phyloP scores from a whole-genome alignment of 768 basidiomycete species.

The Boletus coccyginus region DNA sequence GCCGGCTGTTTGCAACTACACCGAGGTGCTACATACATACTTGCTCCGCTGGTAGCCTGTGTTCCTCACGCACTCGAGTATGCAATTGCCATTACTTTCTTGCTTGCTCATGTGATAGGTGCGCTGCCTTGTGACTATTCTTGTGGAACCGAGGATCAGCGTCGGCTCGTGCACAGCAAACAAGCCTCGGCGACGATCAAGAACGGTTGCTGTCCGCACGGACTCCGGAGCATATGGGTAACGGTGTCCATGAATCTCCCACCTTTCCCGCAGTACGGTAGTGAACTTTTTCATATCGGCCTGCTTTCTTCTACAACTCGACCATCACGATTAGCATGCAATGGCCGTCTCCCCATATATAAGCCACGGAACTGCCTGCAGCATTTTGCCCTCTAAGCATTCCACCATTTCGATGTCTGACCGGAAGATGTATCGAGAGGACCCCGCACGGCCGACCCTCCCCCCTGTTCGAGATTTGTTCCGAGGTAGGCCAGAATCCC shows the following conservation, averaged over 20 bases:
- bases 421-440: slow-evolving; percentile 23
- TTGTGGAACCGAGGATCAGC: slow-evolving; percentile 24
- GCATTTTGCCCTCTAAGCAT: slow-evolving; percentile 6
- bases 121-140: slow-evolving; percentile 11
- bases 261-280: slow-evolving; percentile 21
- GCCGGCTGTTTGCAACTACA: slow-evolving; percentile 9
- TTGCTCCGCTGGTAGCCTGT: slow-evolving; percentile 10
- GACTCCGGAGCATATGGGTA: slow-evolving; percentile 24
- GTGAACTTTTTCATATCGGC: slow-evolving; percentile 25
- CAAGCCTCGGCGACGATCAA: slow-evolving; percentile 32
- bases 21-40: slow-evolving; percentile 2
- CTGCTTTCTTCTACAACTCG: slow-evolving; percentile 11
- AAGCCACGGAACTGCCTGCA: slow-evolving; percentile 10
- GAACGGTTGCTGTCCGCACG: slow-evolving; percentile 26
- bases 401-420: slow-evolving; percentile 29
- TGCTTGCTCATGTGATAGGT: slow-evolving; percentile 10
- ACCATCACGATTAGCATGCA: slow-evolving; percentile 29
- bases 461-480: slow-evolving; percentile 72
- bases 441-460: slow-evolving; percentile 50
- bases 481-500: slow-evolving; percentile 41
- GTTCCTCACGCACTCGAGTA: slow-evolving; percentile 17
- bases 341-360: slow-evolving; percentile 24
- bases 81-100: slow-evolving; percentile 18
- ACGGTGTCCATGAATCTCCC: slow-evolving; percentile 26
- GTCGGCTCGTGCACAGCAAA: slow-evolving; percentile 33